Evolutionary conservation across 2,329 filamentous ascomycete genomes (phyloP).

Genomic region (Diaporthe citriasiana): DNA sequence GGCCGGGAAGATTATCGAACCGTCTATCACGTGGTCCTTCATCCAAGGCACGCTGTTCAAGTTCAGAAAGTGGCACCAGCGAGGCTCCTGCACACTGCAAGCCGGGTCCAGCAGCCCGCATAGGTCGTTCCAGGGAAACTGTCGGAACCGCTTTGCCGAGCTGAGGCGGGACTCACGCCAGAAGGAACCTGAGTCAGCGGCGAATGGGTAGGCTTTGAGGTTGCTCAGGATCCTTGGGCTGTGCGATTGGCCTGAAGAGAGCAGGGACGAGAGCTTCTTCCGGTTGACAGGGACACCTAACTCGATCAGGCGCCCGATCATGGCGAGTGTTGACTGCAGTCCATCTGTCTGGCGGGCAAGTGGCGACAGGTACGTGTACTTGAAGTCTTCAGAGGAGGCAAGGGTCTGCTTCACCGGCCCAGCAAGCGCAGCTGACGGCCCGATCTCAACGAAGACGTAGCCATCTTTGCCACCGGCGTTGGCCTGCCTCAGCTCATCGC

Average conservation of each 20-base stretch:
- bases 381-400: conserved; percentile 4
- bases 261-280: not conserved
- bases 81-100: conserved; percentile 9
- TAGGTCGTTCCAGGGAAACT: conserved; percentile 49
- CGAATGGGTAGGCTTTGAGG: conserved; percentile 41
- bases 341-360: conserved; percentile 6
- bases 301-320: conserved; percentile 8
- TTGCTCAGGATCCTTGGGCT: not conserved
- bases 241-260: not conserved
- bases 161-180: conserved; percentile 43
- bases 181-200: conserved; percentile 34
- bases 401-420: conserved; percentile 46
- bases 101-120: conserved; percentile 6
- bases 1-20: conserved; percentile 63
- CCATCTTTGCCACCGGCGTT: not conserved
- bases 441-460: conserved; percentile 46
- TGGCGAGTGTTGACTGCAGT: not conserved
- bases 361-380: not conserved
- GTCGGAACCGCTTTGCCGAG: conserved; percentile 52
- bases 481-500: conserved; percentile 25
- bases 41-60: conserved; percentile 58
- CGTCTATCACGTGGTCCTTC: conserved; percentile 63
- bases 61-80: conserved; percentile 18
- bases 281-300: conserved; percentile 20
- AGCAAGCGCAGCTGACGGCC: conserved; percentile 47